Conservation (phyloP, 1,284 basidiomycete species). For the Moesziomyces sp. region DNA sequence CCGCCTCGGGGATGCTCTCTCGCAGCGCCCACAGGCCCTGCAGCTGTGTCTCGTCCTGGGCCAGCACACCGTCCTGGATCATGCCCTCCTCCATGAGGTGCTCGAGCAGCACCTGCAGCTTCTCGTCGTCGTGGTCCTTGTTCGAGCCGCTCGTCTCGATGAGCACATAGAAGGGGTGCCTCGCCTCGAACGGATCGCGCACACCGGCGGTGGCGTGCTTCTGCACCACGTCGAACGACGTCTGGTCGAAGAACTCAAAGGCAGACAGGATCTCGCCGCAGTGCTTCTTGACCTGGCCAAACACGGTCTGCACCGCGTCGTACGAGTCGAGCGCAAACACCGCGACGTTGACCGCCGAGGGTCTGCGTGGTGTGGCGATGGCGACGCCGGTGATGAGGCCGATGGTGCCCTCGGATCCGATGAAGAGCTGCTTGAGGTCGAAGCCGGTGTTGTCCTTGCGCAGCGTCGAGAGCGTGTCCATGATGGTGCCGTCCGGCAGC, state of each 20-base stretch:
- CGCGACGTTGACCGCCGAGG: constrained; percentile 72
- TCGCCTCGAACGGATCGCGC: constrained; percentile 61
- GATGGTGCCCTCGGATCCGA: constrained; percentile 95
- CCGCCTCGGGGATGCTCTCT: constrained; percentile 92
- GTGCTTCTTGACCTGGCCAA: constrained; percentile 74
- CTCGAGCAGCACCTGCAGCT: constrained; percentile 86
- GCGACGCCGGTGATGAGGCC: constrained; percentile 95
- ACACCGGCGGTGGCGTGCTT: constrained; percentile 72
- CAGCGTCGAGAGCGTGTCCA: constrained; percentile 70
- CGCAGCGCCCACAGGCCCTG: constrained; percentile 89
- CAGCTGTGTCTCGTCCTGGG: constrained; percentile 91
- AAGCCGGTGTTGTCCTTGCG: constrained; percentile 99
- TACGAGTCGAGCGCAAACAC: constrained; percentile 73
- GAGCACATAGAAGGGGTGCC: constrained; percentile 75
- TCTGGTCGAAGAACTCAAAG: constrained; percentile 95
- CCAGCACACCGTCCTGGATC: constrained; percentile 89
- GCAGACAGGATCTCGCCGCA: constrained; percentile 96
- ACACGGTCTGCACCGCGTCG: constrained; percentile 72
- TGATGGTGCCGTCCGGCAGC: constrained; percentile 89
- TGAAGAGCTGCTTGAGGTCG: constrained; percentile 98
- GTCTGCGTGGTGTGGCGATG: constrained; percentile 91
- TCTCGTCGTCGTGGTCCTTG: constrained; percentile 95
- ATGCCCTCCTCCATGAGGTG: constrained; percentile 80
- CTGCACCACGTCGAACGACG: constrained; percentile 82
- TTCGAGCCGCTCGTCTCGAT: constrained; percentile 96